Base-by-base conservation (phyloP, 306 rosid species). In the Begonia masoniana region DNA sequence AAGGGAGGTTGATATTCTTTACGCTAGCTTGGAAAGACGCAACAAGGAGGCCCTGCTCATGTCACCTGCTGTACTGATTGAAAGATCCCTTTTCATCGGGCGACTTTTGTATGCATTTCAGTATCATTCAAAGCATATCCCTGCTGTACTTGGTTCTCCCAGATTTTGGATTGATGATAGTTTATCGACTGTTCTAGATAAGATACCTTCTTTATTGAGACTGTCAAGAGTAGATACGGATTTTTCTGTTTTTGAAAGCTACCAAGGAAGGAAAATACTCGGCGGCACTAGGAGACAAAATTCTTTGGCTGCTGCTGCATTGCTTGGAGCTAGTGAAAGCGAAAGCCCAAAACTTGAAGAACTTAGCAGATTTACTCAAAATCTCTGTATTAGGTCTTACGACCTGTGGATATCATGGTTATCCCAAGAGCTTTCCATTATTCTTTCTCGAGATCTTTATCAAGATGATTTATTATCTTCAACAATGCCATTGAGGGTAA, bases 381-480 rank as follows among this genome's bases (percentile, higher is more conserved):
- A 91, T 69, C 99, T 91, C 68, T 80, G 82, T 59, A 71, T 91
- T 46, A 82, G 82, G 77, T 87, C 99, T 26, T 78, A 86, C 63
- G 68, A 71, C 70, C 69, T 91, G 68, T 91, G 99, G 99, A 91
- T 86, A 74, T 69, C 71, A 51, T 86, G 96, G 96, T 61, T 86
- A 56, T 81, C 87, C 10, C 74, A 86, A 54, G 96, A 86, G 72
- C 94, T 86, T 56, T 79, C 87, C 24, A 69, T 63, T 45, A 73
- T 68, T 62, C 74, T 91, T 62, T 72, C 81, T 31, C 76, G 14
- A 49, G 88, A 82, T 68, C 94, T 91, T 61, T 59, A 65, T 61
- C 85, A 68, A 41, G 96, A 91, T 43, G 88, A 91, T 62, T 78
- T 93, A 43, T 74, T 86, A 68, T 79, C 85, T 26, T 71, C 83